Percentiles rank a stretch among this genome's conserved stretches.
phyloP scores from a whole-genome alignment of 2,329 filamentous ascomycete genomes.

The Talaromyces verruculosus region DNA sequence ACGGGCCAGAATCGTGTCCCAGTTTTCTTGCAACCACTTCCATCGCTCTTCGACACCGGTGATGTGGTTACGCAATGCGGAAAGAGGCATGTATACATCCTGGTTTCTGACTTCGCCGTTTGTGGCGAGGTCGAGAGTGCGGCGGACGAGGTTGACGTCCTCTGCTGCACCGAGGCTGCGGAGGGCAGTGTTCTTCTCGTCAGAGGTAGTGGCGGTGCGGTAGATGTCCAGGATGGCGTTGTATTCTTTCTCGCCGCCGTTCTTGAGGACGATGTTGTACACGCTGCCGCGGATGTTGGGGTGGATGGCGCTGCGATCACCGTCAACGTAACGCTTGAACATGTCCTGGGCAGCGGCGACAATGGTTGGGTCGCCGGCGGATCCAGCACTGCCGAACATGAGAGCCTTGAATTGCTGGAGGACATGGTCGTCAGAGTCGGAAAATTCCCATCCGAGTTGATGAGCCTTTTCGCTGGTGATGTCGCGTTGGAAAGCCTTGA shows the following conservation, averaged over 20 bases:
- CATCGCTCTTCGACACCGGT: slow-evolving; percentile 79
- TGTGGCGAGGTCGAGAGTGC: slow-evolving; percentile 72
- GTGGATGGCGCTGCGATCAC: slow-evolving; percentile 79
- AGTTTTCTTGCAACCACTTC: slow-evolving; percentile 81
- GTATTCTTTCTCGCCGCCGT: slow-evolving; percentile 85
- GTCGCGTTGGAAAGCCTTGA: slow-evolving; percentile 79
- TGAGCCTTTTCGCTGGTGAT: slow-evolving; percentile 79
- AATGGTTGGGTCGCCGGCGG: slow-evolving; percentile 75
- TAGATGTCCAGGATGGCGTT: slow-evolving; percentile 74
- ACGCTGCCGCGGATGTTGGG: slow-evolving; percentile 87
- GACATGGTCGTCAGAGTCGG: slow-evolving; percentile 79
- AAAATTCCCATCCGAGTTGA: slow-evolving; percentile 84
- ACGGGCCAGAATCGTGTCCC: slow-evolving; percentile 77
- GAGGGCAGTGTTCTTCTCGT: slow-evolving; percentile 89
- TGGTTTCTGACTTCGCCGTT: slow-evolving; percentile 86
- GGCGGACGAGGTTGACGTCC: slow-evolving; percentile 75
- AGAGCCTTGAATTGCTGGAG: slow-evolving; percentile 93
- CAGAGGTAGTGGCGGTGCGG: slow-evolving; percentile 70
- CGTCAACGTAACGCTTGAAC: slow-evolving; percentile 79
- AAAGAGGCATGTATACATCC: slow-evolving; percentile 86
- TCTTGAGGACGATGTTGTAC: slow-evolving; percentile 78
- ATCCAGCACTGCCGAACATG: slow-evolving; percentile 80
- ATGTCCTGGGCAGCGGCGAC: slow-evolving; percentile 82
- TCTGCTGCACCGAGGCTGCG: slow-evolving; percentile 77
- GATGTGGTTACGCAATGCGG: slow-evolving; percentile 72